Conservation (phyloP, 1,139 yeast genomes). For the Protomyces pachydermus region DNA sequence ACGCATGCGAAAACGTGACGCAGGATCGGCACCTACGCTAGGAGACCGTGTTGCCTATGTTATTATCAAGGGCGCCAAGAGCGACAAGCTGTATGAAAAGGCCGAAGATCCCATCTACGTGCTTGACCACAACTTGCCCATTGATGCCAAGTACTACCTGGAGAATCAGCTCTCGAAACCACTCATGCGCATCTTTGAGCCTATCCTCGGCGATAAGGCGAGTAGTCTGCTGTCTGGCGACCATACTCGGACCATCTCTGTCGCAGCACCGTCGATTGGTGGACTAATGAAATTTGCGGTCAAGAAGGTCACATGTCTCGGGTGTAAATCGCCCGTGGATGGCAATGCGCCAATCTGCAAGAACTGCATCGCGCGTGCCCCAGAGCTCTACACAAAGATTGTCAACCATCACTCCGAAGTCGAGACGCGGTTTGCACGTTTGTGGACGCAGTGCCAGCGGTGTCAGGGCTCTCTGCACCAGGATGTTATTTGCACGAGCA, state of each 20-base stretch:
- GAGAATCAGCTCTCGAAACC: conserved; percentile 94
- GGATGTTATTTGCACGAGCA: conserved; percentile 90
- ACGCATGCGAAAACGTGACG: conserved; percentile 92
- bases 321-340: conserved; percentile 75
- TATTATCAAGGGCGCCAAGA: conserved; percentile 71
- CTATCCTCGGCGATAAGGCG: conserved; percentile 87
- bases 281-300: conserved; percentile 89
- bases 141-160: conserved; percentile 89
- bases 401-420: conserved; percentile 72
- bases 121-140: conserved; percentile 83
- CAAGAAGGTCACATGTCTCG: conserved; percentile 80
- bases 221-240: conserved; percentile 67
- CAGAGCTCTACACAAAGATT: conserved; percentile 72
- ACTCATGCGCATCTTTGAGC: conserved; percentile 86
- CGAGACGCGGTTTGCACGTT: conserved; percentile 75
- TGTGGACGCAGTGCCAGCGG: conserved; percentile 98
- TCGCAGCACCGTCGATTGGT: conserved; percentile 61
- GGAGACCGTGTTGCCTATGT: conserved; percentile 99
- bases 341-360: conserved; percentile 74
- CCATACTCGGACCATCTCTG: conserved; percentile 74
- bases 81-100: conserved; percentile 86
- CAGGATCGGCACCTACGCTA: conserved; percentile 91
- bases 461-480: conserved; percentile 96
- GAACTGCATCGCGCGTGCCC: conserved; percentile 70
- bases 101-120: conserved; percentile 96